Conservation (phyloP, 2,329 filamentous ascomycete species). For the Microsporum canis region DNA sequence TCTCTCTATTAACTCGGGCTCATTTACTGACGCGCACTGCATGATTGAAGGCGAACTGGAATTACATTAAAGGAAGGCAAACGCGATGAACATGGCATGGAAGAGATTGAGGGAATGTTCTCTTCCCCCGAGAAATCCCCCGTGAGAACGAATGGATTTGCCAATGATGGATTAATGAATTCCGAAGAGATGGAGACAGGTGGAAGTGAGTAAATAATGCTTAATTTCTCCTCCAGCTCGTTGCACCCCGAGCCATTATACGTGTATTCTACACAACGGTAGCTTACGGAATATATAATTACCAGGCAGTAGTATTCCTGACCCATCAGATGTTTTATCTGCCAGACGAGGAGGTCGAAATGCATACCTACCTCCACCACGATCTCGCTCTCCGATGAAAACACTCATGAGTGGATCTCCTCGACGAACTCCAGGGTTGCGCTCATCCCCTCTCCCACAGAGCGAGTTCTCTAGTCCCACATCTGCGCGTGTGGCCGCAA, state of each 20-base stretch:
- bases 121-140: slow-evolving; percentile 68
- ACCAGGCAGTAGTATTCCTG: slow-evolving; percentile 32
- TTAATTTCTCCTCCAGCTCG: neutral
- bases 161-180: slow-evolving; percentile 38
- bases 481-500: slow-evolving; percentile 19
- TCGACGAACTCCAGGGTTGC: slow-evolving; percentile 31
- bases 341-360: slow-evolving; percentile 24
- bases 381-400: slow-evolving; percentile 38
- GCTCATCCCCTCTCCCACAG: slow-evolving; percentile 32
- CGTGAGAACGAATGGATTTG: slow-evolving; percentile 22
- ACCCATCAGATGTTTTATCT: slow-evolving; percentile 33
- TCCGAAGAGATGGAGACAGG: slow-evolving; percentile 54
- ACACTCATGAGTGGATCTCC: slow-evolving; percentile 33
- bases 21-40: slow-evolving; percentile 13
- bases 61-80: slow-evolving; percentile 67
- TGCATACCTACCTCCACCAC: slow-evolving; percentile 29
- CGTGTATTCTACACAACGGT: neutral
- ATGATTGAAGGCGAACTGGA: slow-evolving; percentile 65
- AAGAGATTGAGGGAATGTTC: slow-evolving; percentile 75
- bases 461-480: slow-evolving; percentile 32
- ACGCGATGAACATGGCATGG: slow-evolving; percentile 85
- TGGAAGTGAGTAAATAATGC: slow-evolving; percentile 41
- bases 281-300: neutral
- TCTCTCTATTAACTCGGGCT: neutral
- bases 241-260: neutral